Evolutionary conservation across 2,329 filamentous ascomycete genomes (phyloP).

Genomic region (Colletotrichum abscissum): DNA sequence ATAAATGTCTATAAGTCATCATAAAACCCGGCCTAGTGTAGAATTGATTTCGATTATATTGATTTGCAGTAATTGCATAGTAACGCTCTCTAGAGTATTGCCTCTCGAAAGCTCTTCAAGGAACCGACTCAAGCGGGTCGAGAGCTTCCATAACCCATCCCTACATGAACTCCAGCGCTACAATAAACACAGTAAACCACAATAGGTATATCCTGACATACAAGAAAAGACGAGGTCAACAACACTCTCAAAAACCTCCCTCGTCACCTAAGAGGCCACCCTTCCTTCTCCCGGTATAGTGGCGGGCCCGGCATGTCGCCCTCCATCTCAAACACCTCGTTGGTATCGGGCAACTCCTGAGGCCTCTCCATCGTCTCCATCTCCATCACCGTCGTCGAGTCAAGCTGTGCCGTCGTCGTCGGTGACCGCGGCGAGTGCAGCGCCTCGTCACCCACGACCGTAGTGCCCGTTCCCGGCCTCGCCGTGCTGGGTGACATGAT

Average conservation of each 20-base stretch:
- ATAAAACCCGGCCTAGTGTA: neutral
- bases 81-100: neutral
- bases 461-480: slow-evolving; percentile 17
- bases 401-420: slow-evolving; percentile 20
- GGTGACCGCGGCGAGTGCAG: slow-evolving; percentile 22
- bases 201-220: neutral
- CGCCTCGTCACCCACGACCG: slow-evolving; percentile 1
- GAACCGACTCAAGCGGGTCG: neutral
- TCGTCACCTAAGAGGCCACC: slow-evolving; percentile 20
- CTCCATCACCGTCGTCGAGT: slow-evolving; percentile 26
- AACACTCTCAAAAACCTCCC: too few relatives aligned
- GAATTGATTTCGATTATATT: neutral
- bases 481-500: slow-evolving; percentile 17
- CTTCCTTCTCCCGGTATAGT: slow-evolving; percentile 31
- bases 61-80: neutral
- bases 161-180: slow-evolving; percentile 26
- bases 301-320: slow-evolving; percentile 33
- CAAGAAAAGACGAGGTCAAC: neutral
- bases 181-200: slow-evolving; percentile 4
- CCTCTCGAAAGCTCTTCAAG: neutral
- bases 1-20: neutral
- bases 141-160: neutral
- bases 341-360: slow-evolving; percentile 26
- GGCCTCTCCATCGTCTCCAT: slow-evolving; percentile 32
- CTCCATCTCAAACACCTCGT: slow-evolving; percentile 25